phyloP scores from a whole-genome alignment of 1,284 basidiomycete genomes.

The Ganoderma boninense region DNA sequence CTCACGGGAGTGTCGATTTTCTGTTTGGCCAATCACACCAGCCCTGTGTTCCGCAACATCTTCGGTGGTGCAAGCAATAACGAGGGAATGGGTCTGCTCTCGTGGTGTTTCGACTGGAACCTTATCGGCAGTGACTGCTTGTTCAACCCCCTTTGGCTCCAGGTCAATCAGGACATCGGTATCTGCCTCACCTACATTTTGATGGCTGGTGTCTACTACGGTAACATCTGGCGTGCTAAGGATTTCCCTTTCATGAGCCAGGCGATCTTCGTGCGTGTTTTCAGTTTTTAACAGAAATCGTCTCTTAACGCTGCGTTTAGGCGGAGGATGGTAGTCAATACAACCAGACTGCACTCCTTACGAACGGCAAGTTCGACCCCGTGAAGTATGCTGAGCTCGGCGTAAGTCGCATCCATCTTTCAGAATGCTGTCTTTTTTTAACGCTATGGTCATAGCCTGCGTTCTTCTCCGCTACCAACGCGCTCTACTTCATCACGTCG shows the following conservation, averaged over 20 bases:
- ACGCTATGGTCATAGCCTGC: constrained; percentile 34
- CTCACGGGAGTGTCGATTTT: constrained; percentile 62
- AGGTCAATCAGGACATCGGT: constrained; percentile 45
- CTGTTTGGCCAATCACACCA: constrained; percentile 63
- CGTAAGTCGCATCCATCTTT: constrained; percentile 19
- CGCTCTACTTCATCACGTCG: constrained; percentile 41
- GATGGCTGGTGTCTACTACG: constrained; percentile 45
- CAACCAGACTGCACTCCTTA: constrained; percentile 43
- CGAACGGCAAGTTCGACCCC: constrained; percentile 41
- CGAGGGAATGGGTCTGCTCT: constrained; percentile 60
- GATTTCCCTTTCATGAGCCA: constrained; percentile 45
- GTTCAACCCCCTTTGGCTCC: constrained; percentile 43
- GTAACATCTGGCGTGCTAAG: constrained; percentile 43
- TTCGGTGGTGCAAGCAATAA: constrained; percentile 72
- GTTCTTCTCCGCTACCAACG: constrained; percentile 43
- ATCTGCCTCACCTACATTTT: constrained; percentile 43
- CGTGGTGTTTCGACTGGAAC: constrained; percentile 66
- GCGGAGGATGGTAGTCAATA: constrained; percentile 40
- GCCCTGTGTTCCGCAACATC: constrained; percentile 56
- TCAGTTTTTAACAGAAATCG: neutral
- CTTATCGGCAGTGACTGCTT: constrained; percentile 41
- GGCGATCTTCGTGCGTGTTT: constrained; percentile 40
- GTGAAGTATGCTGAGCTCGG: constrained; percentile 40
- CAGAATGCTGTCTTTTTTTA: neutral
- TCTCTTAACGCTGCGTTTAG: constrained; percentile 20